Evolutionary conservation across 176 grass and related monocot genomes (phyloP), one percentile per base, ranked within the genome.

Genomic region (Tillandsia leiboldiana): DNA sequence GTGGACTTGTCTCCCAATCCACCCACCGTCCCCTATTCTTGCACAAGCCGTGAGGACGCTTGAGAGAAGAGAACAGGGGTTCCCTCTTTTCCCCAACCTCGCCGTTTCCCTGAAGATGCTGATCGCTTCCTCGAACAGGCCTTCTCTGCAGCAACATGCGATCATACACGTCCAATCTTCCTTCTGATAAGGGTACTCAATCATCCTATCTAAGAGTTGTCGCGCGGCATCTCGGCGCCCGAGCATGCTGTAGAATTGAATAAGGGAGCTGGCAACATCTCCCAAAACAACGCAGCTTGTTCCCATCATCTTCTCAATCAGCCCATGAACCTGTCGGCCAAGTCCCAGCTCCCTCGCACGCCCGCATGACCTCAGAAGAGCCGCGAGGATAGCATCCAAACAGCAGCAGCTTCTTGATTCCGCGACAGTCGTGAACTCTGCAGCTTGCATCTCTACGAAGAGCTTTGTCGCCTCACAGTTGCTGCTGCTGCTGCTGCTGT

Each of bases 81-180:
- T 88, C 72, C 81, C 80, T 52, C 70, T 70, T 72, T 70, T 70
- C 33, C 86, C 68, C 1, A 84, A 72, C 29, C 75, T 83, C 12
- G 63, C 71, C 81, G 92, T 92, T 71, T 77, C 72, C 70, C 86
- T 87, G 63, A 96, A 96, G 57, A 85, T 53, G 48, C 54, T 33
- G 12, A 90, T 73, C 57, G 88, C 86, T 59, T 90, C 79, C 0
- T 79, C n/a, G 33, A 96, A 87, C 1, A 17, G 72, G 10, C 83
- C 71, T 3, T 81, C 70, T 67, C 73, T 76, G 68, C 83, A 83
- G 77, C 63, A 89, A 17, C 75, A 22, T 1, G 79, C 83, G 52
- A 92, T 92, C 61, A 86, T 72, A 63, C 70, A 77, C 8, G 88
- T 91, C 88, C 86, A 96, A 26, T 78, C 81, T 1, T 69, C 79